Conservation (phyloP, 495 filamentous ascomycete genomes). For the Filosporella fistucella region DNA sequence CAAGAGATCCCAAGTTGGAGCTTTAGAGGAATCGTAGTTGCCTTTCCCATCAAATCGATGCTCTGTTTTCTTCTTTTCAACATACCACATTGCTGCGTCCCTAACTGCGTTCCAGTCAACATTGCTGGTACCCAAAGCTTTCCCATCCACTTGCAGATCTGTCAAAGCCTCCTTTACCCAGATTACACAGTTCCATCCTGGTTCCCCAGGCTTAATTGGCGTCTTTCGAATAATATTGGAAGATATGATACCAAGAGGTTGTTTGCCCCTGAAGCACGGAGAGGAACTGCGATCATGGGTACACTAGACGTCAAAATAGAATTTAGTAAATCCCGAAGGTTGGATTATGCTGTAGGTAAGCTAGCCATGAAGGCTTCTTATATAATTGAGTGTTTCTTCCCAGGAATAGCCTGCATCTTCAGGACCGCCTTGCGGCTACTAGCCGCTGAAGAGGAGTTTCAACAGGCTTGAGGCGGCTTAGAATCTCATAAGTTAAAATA, state of each 20-base stretch:
- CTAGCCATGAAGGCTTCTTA: not conserved
- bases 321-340: not conserved
- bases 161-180: constrained; percentile 6
- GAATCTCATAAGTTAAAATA: constrained; percentile 5
- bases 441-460: constrained; percentile 9
- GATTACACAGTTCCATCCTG: constrained; percentile 33
- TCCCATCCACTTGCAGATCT: constrained; percentile 4
- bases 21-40: constrained; percentile 8
- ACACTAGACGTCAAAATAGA: constrained; percentile 1
- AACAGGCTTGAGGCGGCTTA: constrained; percentile 6
- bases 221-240: constrained; percentile 27
- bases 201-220: constrained; percentile 28
- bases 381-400: constrained; percentile 2
- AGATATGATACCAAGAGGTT: not conserved
- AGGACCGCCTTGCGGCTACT: constrained; percentile 1
- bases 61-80: constrained; percentile 29
- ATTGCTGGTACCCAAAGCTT: constrained; percentile 7
- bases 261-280: not conserved
- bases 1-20: constrained; percentile 12
- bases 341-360: constrained; percentile 1
- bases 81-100: constrained; percentile 29
- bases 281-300: not conserved
- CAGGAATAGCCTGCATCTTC: not conserved
- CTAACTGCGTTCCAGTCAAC: constrained; percentile 8
- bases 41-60: constrained; percentile 13